Base-by-base conservation (phyloP, 441 rosid species). In the Populus trichocarpa region DNA sequence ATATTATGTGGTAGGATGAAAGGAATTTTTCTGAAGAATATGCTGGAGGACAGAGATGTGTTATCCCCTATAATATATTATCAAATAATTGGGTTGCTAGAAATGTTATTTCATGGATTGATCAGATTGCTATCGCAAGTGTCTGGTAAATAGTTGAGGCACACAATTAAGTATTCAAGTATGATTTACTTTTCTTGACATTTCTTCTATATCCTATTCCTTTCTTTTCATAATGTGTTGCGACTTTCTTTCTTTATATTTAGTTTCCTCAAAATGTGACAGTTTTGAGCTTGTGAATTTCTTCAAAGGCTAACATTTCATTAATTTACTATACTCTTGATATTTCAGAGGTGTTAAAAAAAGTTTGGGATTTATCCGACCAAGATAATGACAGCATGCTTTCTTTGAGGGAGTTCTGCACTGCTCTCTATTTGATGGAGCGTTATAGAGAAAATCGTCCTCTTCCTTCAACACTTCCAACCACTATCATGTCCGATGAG, bases 301-400 rank as follows among this genome's bases (percentile, higher is more conserved):
- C 57, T 76, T 35, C 18, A 73, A 64, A 32, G 67, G 23, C 12
- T 22, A 18, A 11, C 14, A 67, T 74, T 71, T 25, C 57, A 38
- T 81, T 80, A 32, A 65, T 20, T 50, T 83, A 73, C 42, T 46
- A 75, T 81, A 14, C 33, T 76, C 73, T 85, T 84, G 84, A 82
- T 86, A 84, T 87, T 86, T 80, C 96, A 94, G 99, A 93, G 89
- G 89, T 93, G 79, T 83, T 96, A 85, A 93, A 81, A 83, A 96
- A 90, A 90, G 96, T 96, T 61, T 96, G 99, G 98, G 97, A 93
- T 86, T 85, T 96, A 80, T 93, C 99, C 40, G 99, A 96, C 87
- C 98, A 91, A 87, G 99, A 96, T 83, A 94, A 92, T 78, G 99
- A 96, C 80, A 91, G 95, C 88, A 96, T 91, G 98, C 99, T 96